Conservation (phyloP, 2,329 filamentous ascomycete species). For the Daldinia sp. region DNA sequence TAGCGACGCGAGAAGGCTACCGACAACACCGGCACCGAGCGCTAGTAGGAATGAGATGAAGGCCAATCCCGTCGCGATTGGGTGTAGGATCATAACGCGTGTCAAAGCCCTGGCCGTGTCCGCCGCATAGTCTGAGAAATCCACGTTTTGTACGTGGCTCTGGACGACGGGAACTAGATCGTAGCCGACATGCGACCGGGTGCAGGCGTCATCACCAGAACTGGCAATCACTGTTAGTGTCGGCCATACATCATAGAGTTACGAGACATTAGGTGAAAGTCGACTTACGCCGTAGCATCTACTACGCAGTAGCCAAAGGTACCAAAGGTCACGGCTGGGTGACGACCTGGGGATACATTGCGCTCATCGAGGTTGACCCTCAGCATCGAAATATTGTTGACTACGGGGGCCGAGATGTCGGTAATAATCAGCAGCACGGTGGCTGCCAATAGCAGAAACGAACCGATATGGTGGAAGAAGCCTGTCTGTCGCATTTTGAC, state of each 20-base stretch:
- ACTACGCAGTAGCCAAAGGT: conserved; percentile 60
- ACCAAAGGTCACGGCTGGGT: conserved; percentile 55
- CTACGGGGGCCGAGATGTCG: conserved; percentile 61
- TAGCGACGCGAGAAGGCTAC: conserved; percentile 56
- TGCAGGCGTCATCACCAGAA: conserved; percentile 44
- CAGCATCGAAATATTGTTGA: conserved; percentile 57
- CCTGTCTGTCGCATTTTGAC: conserved; percentile 50
- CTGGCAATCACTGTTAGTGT: conserved; percentile 30
- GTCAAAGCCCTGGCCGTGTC: conserved; percentile 57
- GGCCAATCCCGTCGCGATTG: conserved; percentile 50
- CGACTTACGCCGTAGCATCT: conserved; percentile 40
- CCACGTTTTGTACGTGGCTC: conserved; percentile 39
- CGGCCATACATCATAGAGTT: background rate
- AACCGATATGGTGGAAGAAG: conserved; percentile 58
- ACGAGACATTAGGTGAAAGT: background rate
- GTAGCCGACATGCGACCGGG: conserved; percentile 46
- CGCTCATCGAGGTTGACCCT: conserved; percentile 54
- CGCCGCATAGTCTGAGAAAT: conserved; percentile 53
- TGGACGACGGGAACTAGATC: conserved; percentile 44
- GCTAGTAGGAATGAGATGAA: conserved; percentile 62
- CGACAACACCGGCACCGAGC: conserved; percentile 58
- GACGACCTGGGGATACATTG: conserved; percentile 18
- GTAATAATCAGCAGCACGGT: conserved; percentile 61
- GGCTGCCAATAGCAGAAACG: conserved; percentile 59
- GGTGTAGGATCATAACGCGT: conserved; percentile 59